Evolutionary conservation across 192 early-diverging fungal species (phyloP), one percentile per base, ranked within the genome.

Genomic region (Coemansia sp.): DNA sequence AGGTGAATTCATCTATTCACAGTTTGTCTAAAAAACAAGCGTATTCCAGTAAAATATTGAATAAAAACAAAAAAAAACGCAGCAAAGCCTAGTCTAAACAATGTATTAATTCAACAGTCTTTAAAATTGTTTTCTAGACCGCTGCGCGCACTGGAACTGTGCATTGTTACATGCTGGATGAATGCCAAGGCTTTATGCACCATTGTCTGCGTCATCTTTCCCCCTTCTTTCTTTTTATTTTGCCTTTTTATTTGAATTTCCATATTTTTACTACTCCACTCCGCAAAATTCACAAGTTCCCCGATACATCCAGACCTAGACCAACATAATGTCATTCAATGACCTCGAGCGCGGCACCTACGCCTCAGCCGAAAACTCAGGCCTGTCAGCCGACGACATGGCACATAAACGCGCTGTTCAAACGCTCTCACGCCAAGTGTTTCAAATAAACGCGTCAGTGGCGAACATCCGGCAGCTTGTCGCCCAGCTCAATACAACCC

Each of bases 381-480:
- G 25, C 23, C 53, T 47, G 8, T 44, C 53, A 40, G 76, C 80
- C 18, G 75, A 81, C 40, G 81, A 85, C 43, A 65, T 55, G 2
- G 55, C 61, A 45, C 85, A 85, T 58, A 69, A 73, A 43, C 68
- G 69, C 15, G 59, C 82, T 27, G 80, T 81, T 47, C 87, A 89
- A 33, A 80, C 83, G 53, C 81, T 91, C 11, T 94, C 92, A 12
- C 88, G 91, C 58, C 82, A 90, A 60, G 84, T 98, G 30, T 95
- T 94, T 70, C 80, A 81, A 38, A 91, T 98, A 55, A 92, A 91
- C 45, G 85, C 82, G 59, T 91, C 89, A 68, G 89, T 93, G 24
- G 89, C 89, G 10, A 85, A 83, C 59, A 93, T 96, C 43, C 85
- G 94, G 15, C 83, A 86, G 13, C 78, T 91, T 0, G 87, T 95